These are phyloP conservation scores for Vaccinium myrtillus DNA, from an alignment of 148 eudicot genomes.

Conservation along the genomic window DNA sequence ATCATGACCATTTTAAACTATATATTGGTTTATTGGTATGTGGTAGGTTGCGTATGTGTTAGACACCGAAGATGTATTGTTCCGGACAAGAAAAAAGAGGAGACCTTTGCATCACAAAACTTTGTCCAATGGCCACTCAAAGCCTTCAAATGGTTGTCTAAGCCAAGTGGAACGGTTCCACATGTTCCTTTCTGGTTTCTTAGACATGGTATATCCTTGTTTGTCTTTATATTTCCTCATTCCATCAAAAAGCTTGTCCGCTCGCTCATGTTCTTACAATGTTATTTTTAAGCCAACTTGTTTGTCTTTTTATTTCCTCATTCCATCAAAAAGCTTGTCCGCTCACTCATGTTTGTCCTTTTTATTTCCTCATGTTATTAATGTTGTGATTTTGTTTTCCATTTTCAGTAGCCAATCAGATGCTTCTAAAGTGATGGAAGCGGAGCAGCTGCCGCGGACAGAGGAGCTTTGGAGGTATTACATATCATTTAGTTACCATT, in stretches of 20 bases:
- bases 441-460: not conserved
- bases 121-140: slow-evolving; percentile 43
- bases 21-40: slow-evolving; percentile 13
- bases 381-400: not conserved
- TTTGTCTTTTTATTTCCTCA: too few relatives aligned
- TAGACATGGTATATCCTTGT: slow-evolving; percentile 1
- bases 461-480: slow-evolving; percentile 8
- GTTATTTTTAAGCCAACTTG: not conserved
- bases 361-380: too few relatives aligned
- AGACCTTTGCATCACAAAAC: slow-evolving; percentile 32
- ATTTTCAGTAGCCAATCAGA: slow-evolving; percentile 11
- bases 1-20: not conserved
- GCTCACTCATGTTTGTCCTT: too few relatives aligned
- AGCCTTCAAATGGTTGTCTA: slow-evolving; percentile 29
- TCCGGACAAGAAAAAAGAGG: slow-evolving; percentile 39
- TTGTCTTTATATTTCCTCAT: not conserved
- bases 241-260: not conserved
- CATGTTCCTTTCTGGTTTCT: slow-evolving; percentile 27
- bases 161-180: slow-evolving; percentile 38
- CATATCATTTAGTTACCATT: not conserved
- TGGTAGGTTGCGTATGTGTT: slow-evolving; percentile 78
- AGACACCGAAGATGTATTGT: slow-evolving; percentile 74
- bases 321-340: too few relatives aligned
- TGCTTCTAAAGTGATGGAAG: slow-evolving; percentile 4
- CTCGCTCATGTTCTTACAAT: not conserved